Conservation (phyloP, 164 flowering plant genomes). For the Macadamia tetraphylla region DNA sequence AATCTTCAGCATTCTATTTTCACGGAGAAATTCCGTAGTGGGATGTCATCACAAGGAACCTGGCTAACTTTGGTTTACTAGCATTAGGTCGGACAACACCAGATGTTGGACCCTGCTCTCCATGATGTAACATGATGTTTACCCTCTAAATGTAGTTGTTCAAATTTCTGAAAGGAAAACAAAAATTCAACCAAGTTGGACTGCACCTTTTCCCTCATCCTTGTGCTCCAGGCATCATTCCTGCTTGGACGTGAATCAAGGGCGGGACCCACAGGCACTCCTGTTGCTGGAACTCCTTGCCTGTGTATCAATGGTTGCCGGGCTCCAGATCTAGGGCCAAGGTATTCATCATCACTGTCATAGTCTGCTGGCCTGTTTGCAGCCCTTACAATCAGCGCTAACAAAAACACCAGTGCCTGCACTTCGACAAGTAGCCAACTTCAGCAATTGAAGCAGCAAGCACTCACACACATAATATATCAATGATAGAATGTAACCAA, state of each 20-base stretch:
- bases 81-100: too few relatives aligned
- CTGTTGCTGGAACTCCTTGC: slow-evolving; percentile 52
- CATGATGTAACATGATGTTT: neutral
- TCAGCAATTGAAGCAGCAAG: too few relatives aligned
- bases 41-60: too few relatives aligned
- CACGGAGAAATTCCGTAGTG: too few relatives aligned
- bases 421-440: neutral
- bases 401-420: slow-evolving; percentile 69
- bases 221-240: slow-evolving; percentile 86
- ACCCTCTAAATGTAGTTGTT: neutral
- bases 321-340: slow-evolving; percentile 44
- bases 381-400: slow-evolving; percentile 67
- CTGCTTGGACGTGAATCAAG: slow-evolving; percentile 64
- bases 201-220: slow-evolving; percentile 83
- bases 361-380: slow-evolving; percentile 63
- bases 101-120: too few relatives aligned
- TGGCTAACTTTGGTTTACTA: too few relatives aligned
- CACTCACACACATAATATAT: too few relatives aligned
- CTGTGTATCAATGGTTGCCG: slow-evolving; percentile 62
- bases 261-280: slow-evolving; percentile 54
- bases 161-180: neutral
- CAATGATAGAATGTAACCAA: neutral
- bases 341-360: slow-evolving; percentile 85
- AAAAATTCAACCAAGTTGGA: neutral
- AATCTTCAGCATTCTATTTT: too few relatives aligned